phyloP scores from a whole-genome alignment of 225 moss, liverwort and hornwort species.

The Pseudisothecium myosuroides region DNA sequence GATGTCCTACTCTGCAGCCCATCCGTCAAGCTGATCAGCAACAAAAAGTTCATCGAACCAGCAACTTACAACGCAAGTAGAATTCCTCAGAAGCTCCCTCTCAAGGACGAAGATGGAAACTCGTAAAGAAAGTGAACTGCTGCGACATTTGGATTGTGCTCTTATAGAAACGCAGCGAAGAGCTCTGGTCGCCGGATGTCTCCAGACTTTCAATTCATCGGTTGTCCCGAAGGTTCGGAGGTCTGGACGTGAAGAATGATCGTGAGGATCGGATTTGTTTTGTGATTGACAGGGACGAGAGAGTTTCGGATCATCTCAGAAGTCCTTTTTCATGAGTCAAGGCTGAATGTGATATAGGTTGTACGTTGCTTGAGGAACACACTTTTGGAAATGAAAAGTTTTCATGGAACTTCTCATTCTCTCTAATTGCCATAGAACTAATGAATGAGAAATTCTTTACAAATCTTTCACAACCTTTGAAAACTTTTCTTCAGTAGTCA shows the following conservation, averaged over 20 bases:
- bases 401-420: too few relatives aligned
- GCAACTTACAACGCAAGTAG: background rate
- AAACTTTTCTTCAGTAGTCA: too few relatives aligned
- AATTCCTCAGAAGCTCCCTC: background rate
- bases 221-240: background rate
- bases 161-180: background rate
- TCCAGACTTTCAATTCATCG: background rate
- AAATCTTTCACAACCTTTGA: background rate
- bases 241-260: background rate
- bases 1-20: background rate
- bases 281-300: background rate
- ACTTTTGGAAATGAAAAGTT: background rate
- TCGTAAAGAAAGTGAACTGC: background rate
- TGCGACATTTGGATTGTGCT: background rate
- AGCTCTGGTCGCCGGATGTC: background rate
- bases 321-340: background rate
- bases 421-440: background rate
- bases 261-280: background rate
- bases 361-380: too few relatives aligned
- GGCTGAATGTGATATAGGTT: background rate
- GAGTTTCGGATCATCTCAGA: background rate
- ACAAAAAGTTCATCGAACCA: background rate
- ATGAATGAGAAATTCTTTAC: background rate
- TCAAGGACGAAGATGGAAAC: background rate
- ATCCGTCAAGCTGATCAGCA: background rate